Evolutionary conservation across 441 rosid genomes (phyloP), one percentile per base, ranked within the genome.

Genomic region (Pelargonium fulgidum): DNA sequence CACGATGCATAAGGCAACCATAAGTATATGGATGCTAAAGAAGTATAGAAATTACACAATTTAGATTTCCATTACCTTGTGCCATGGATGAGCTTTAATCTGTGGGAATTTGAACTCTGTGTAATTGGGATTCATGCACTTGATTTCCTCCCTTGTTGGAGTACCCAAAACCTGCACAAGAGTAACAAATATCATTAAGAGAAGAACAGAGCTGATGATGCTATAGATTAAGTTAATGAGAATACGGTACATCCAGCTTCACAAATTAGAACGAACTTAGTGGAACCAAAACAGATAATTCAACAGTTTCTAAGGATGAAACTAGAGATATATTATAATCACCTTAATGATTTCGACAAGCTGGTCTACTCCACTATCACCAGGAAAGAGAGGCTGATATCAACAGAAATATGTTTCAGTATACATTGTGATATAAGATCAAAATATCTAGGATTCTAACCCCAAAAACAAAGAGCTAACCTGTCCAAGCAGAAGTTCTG

Each of bases 41-140:
- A 56, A 7, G 24, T 10, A 9, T 5, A 4, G 58, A n/a, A n/a
- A 7, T 54, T 14, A 54, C 61, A 50, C 59, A 52, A 52, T 56
- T 2, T 4, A 56, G 62, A 42, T 20, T 20, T 56, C 26, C 1
- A 13, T 56, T 86, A 92, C 98, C 98, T 33, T 33, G 39, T 33
- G 39, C 39, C 39, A 33, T 33, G 39, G 39, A 7, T 33, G 39
- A 33, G 39, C 39, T 33, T 33, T 33, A 33, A 33, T 33, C 5
- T 33, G 39, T 33, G 39, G 39, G 5, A 33, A 93, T 69, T 91
- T 91, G 78, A 86, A 93, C 76, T 93, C 99, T 0, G 92, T 91
- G 79, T 93, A 91, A 79, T 93, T 93, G 24, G 98, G 98, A 68
- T 93, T 93, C 98, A 93, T 93, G 88, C 97, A 93, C 77, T 91